A percentile compares a stretch with the other conserved stretches of the same genome.
Conservation (phyloP, 805 yeast species). For the Suhomyces kilbournensis region DNA sequence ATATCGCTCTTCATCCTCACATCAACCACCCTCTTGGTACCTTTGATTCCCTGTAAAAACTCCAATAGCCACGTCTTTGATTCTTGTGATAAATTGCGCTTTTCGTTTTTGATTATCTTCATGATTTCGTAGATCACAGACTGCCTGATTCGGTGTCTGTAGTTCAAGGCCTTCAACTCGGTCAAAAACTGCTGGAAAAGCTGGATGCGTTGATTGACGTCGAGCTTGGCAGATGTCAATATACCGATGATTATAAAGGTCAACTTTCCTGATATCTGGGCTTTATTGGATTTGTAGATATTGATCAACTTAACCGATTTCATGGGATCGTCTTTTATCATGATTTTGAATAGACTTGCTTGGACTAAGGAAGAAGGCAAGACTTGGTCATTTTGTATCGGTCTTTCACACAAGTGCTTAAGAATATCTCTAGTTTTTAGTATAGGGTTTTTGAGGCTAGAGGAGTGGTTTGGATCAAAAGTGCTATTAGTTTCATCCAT, state of each 20-base stretch:
- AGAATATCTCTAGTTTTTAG: slow-evolving; percentile 19
- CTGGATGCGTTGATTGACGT: slow-evolving; percentile 15
- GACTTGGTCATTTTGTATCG: not conserved
- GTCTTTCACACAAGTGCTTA: slow-evolving; percentile 7
- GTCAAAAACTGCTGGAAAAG: slow-evolving; percentile 17
- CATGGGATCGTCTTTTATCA: slow-evolving; percentile 28
- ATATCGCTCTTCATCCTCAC: not conserved
- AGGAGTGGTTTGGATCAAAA: not conserved
- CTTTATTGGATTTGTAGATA: slow-evolving; percentile 17
- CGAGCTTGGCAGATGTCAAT: slow-evolving; percentile 16
- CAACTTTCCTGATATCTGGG: slow-evolving; percentile 18
- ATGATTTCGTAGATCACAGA: slow-evolving; percentile 15
- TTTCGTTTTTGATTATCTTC: slow-evolving; percentile 4
- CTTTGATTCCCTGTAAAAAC: slow-evolving; percentile 1
- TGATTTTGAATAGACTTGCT: slow-evolving; percentile 19
- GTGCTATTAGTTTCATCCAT: not conserved
- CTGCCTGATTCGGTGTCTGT: slow-evolving; percentile 14
- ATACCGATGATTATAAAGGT: slow-evolving; percentile 25
- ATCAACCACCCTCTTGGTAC: slow-evolving; percentile 4
- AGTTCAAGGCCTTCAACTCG: slow-evolving; percentile 16
- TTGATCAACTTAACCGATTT: slow-evolving; percentile 23
- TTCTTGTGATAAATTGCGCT: not conserved
- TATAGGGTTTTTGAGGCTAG: slow-evolving; percentile 7
- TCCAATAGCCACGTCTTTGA: slow-evolving; percentile 3
- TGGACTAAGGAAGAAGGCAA: slow-evolving; percentile 11